Base-by-base conservation (phyloP, 2,329 filamentous ascomycete species). In the Aspergillus hortae region DNA sequence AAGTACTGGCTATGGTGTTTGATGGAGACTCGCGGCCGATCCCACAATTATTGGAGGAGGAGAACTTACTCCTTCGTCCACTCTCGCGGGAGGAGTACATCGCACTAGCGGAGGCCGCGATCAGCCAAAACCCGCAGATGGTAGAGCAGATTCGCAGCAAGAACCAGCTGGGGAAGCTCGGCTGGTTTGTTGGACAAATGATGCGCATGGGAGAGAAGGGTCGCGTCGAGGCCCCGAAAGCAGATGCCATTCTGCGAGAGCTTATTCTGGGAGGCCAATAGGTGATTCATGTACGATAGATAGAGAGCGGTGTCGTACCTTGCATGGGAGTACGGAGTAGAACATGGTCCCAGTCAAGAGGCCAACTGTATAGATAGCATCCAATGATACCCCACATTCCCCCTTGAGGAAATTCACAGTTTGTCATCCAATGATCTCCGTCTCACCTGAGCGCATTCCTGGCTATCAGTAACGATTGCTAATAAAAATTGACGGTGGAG, bases 101-200 rank as follows among this genome's bases (percentile, higher is more conserved):
- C 2, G 66, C 67, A 0, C 65, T 87, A 46, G 85, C 84, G 0
- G 68, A 75, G 44, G 67, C 67, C 2, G 72, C 86, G 11, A 71
- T 88, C 45, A 68, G 74, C 1, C 74, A 77, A 52, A 83, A 85
- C 54, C 75, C 76, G 1, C 74, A 80, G 35, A 80, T 85, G 71
- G 83, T 85, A 2, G 72, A 76, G 49, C 79, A 84, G 48, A 84
- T 88, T 46, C 73, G 78, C 40, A 73, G 76, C 44, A 84, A 82
- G 61, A 79, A 80, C 0, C 82, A 86, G 57, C 72, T 75, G 27
- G 82, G 83, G n/a, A 89, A 88, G 67, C 67, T 86, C 6, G 84
- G 83, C 61, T 88, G 81, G 74, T 80, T 88, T 59, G 79, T 89
- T 12, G 86, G 86, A 10, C 81, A 86, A 67, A 86, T 88, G 81